These are phyloP conservation scores for Lumnitzera littorea DNA, from an alignment of 345 rosid species.

Conservation along the genomic window DNA sequence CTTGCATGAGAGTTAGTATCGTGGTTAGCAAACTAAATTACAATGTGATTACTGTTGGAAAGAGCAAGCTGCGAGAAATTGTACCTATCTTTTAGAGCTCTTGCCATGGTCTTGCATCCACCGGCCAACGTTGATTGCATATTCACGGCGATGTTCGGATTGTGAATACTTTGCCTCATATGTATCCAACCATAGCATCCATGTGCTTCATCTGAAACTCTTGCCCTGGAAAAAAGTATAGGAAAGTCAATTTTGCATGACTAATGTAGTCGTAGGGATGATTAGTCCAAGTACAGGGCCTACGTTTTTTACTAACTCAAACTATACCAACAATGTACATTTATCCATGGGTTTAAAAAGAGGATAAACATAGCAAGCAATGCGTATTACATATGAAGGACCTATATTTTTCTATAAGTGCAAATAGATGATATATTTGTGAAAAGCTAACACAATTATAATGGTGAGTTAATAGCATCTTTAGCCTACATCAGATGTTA, in stretches of 20 bases:
- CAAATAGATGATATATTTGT: too few relatives aligned
- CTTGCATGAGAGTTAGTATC: too few relatives aligned
- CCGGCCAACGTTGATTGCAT: conserved; percentile 63
- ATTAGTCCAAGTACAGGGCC: too few relatives aligned
- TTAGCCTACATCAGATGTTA: too few relatives aligned
- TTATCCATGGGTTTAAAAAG: not conserved
- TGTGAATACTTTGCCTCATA: conserved; percentile 89
- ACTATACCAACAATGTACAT: not conserved
- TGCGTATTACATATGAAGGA: too few relatives aligned
- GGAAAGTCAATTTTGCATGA: not conserved
- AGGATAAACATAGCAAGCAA: not conserved
- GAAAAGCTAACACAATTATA: too few relatives aligned
- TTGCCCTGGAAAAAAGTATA: conserved; percentile 38
- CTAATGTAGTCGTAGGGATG: not conserved
- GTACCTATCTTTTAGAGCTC: conserved; percentile 47
- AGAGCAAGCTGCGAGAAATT: not conserved
- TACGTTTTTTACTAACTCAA: too few relatives aligned
- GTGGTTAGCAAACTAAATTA: too few relatives aligned
- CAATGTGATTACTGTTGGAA: too few relatives aligned
- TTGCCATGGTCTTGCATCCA: conserved; percentile 53
- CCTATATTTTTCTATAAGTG: too few relatives aligned
- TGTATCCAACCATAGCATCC: conserved; percentile 80
- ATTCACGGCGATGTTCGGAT: conserved; percentile 77
- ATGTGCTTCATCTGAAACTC: conserved; percentile 40
- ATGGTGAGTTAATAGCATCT: not conserved